Evolutionary conservation across 108 stramenopile species (phyloP).

Genomic region (Asterionellopsis glacialis): DNA sequence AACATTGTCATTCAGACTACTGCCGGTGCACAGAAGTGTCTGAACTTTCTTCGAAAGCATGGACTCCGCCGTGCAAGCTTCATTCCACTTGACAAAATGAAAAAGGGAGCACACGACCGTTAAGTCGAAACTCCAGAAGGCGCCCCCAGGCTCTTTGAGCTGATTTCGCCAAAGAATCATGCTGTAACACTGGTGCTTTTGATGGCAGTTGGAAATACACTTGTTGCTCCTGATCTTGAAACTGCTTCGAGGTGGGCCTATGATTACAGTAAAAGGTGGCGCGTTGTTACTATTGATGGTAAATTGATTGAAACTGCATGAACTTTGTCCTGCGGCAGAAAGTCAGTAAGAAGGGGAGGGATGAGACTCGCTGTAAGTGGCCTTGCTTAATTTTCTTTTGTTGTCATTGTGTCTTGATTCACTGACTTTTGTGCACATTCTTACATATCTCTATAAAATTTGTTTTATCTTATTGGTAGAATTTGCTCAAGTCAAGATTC

Average conservation of each 20-base stretch:
- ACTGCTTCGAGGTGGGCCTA: conserved; percentile 92
- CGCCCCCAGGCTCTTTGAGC: conserved; percentile 90
- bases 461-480: too few species aligned
- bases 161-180: conserved; percentile 63
- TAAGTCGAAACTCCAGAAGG: conserved; percentile 80
- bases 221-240: conserved; percentile 94
- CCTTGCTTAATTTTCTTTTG: not conserved
- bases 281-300: conserved; percentile 93
- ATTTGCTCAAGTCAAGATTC: too few species aligned
- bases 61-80: conserved; percentile 94
- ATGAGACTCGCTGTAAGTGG: conserved; percentile 79
- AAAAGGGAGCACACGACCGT: conserved; percentile 84
- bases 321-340: conserved; percentile 98
- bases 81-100: conserved; percentile 92
- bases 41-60: conserved; percentile 87
- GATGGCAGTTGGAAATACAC: conserved; percentile 91
- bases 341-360: conserved; percentile 66
- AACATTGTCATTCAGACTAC: conserved; percentile 96
- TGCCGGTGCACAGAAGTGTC: conserved; percentile 88
- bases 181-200: conserved; percentile 88
- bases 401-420: not conserved
- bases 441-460: too few species aligned
- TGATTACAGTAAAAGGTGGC: conserved; percentile 83
- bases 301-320: conserved; percentile 96
- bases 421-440: too few species aligned